Evolutionary conservation across 495 filamentous ascomycete species (phyloP).

Genomic region (Hapsidospora chrysogenum): DNA sequence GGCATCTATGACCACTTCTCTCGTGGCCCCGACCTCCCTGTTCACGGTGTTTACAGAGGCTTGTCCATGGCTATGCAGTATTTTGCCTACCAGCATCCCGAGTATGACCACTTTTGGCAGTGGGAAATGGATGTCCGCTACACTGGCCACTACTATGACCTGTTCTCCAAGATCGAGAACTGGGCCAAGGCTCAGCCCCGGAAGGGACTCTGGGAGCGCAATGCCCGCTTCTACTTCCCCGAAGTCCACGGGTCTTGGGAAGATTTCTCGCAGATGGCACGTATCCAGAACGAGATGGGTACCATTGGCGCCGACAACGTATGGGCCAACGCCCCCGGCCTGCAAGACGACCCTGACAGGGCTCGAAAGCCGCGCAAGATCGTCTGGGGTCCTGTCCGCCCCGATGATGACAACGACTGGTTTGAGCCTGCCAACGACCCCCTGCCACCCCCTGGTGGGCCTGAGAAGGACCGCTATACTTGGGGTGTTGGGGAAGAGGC

Average conservation of each 20-base stretch:
- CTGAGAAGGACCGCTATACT: constrained; percentile 61
- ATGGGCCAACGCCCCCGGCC: constrained; percentile 33
- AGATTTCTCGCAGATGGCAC: constrained; percentile 84
- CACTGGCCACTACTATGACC: constrained; percentile 88
- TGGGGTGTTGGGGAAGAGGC: constrained; percentile 92
- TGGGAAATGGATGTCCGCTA: constrained; percentile 98
- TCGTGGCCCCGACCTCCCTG: constrained; percentile 46
- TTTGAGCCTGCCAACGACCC: constrained; percentile 53
- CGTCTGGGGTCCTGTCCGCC: constrained; percentile 74
- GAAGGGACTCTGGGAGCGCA: constrained; percentile 89
- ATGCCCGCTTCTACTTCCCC: constrained; percentile 80
- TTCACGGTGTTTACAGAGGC: constrained; percentile 83
- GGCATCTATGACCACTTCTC: constrained; percentile 58
- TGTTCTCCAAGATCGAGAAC: constrained; percentile 53
- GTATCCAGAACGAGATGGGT: constrained; percentile 73
- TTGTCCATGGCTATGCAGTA: constrained; percentile 88
- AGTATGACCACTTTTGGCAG: constrained; percentile 95
- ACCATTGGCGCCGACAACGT: constrained; percentile 57
- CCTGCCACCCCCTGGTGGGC: constrained; percentile 51
- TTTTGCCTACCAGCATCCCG: constrained; percentile 76
- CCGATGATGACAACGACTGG: constrained; percentile 44
- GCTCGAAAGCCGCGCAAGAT: constrained; percentile 37
- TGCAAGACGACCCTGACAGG: constrained; percentile 12
- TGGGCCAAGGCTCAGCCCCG: constrained; percentile 78
- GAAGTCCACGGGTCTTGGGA: constrained; percentile 79